A percentile compares a stretch with the other conserved stretches of the same genome.
Evolutionary conservation across 73 alveolate genomes (phyloP).

Genomic region (Breviolum minutum): DNA sequence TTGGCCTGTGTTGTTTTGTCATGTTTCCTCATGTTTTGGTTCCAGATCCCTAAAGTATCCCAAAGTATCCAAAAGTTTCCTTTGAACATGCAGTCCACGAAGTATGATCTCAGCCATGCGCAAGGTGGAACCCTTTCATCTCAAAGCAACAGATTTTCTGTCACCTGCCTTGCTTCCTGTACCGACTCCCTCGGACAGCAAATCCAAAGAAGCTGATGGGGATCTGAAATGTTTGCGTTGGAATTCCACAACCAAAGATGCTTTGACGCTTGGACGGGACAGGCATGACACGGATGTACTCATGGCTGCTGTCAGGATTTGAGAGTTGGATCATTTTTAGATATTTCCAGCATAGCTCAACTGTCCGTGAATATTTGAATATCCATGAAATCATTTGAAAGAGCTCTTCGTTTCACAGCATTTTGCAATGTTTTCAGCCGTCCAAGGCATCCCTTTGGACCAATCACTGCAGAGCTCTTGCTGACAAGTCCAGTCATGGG

Average conservation of each 20-base stretch:
- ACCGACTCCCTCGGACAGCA: background rate
- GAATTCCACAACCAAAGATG: conserved; percentile 32
- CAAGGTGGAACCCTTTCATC: conserved; percentile 42
- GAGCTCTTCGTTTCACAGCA: background rate
- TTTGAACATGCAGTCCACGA: no score
- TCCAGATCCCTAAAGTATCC: no score
- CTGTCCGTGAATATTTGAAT: no score
- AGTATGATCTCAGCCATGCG: background rate
- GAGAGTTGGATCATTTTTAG: no score
- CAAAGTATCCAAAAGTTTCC: no score
- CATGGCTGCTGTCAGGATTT: no score
- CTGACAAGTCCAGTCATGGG: background rate
- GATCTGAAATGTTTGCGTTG: conserved; percentile 48
- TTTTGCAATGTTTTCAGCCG: background rate
- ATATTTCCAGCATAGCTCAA: no score
- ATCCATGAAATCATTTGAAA: background rate
- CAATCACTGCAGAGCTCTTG: conserved; percentile 43
- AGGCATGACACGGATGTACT: no score
- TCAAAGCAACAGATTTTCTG: conserved; percentile 35
- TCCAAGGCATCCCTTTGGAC: conserved; percentile 70
- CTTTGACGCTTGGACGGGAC: background rate
- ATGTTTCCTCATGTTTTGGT: background rate
- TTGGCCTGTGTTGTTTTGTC: background rate
- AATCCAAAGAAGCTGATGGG: background rate
- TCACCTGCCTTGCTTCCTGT: conserved; percentile 69